Evolutionary conservation across 2,329 filamentous ascomycete species (phyloP).

Genomic region (Neonectria neomacrospora): DNA sequence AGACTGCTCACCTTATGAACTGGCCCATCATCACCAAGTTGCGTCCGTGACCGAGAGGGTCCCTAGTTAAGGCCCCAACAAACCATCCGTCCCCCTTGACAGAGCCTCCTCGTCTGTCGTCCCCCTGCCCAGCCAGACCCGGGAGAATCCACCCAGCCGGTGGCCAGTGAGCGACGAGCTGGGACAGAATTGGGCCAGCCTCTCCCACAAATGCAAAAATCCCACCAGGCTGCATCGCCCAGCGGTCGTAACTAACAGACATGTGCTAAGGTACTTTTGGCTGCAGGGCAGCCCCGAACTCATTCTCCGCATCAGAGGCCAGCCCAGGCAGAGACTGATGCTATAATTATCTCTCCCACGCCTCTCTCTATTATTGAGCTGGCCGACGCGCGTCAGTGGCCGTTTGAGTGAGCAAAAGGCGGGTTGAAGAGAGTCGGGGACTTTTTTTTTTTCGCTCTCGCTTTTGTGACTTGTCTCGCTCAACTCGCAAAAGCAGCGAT

Average conservation of each 20-base stretch:
- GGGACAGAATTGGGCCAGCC: constrained; percentile 34
- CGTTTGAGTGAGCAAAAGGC: constrained; percentile 6
- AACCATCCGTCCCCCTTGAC: constrained; percentile 25
- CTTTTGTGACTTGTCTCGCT: constrained; percentile 27
- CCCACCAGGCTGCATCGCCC: constrained; percentile 36
- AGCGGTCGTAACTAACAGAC: background rate
- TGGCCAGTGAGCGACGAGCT: constrained; percentile 35
- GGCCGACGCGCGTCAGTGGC: constrained; percentile 36
- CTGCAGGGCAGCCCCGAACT: constrained; percentile 27
- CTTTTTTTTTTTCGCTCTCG: constrained; percentile 17
- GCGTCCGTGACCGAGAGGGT: background rate
- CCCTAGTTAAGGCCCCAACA: constrained; percentile 29
- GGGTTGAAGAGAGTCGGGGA: background rate
- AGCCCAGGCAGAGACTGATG: constrained; percentile 20
- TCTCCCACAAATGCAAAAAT: constrained; percentile 33
- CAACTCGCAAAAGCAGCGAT: constrained; percentile 65
- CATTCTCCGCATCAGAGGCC: constrained; percentile 20
- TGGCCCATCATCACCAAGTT: constrained; percentile 8
- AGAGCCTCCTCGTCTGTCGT: constrained; percentile 29
- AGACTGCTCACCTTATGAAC: constrained; percentile 18
- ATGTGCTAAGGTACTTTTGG: constrained; percentile 16
- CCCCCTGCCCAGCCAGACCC: constrained; percentile 31
- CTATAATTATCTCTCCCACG: constrained; percentile 31
- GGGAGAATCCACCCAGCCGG: constrained; percentile 37
- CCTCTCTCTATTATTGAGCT: constrained; percentile 27